Conservation (phyloP, 1,284 basidiomycete species). For the Albatrellus sp. region DNA sequence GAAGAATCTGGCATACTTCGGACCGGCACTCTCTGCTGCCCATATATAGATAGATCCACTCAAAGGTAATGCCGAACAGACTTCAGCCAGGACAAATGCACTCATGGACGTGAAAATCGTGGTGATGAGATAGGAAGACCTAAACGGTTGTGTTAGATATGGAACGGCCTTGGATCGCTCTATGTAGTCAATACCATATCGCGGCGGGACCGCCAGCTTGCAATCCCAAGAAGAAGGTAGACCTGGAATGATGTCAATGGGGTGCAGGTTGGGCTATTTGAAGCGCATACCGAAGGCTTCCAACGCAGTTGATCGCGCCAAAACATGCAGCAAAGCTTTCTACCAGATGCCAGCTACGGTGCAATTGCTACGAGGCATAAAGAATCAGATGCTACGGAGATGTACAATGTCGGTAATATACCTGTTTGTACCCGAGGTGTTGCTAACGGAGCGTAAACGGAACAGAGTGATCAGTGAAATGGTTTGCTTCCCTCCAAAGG, state of each 20-base stretch:
- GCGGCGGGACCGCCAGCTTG: constrained; percentile 77
- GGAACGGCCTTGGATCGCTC: not conserved
- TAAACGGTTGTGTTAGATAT: constrained; percentile 15
- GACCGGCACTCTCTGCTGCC: constrained; percentile 80
- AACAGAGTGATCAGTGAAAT: constrained; percentile 34
- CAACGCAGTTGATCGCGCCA: constrained; percentile 77
- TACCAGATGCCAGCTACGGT: constrained; percentile 67
- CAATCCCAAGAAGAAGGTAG: constrained; percentile 69
- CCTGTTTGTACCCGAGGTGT: constrained; percentile 74
- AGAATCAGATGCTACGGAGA: constrained; percentile 6
- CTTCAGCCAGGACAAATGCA: constrained; percentile 73
- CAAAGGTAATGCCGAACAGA: constrained; percentile 75
- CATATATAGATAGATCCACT: constrained; percentile 86
- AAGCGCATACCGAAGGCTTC: constrained; percentile 55
- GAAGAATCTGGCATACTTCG: constrained; percentile 70
- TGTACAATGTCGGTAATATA: constrained; percentile 18
- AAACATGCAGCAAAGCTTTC: constrained; percentile 82
- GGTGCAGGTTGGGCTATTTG: not conserved
- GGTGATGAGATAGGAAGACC: constrained; percentile 73
- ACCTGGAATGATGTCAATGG: constrained; percentile 25
- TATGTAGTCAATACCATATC: constrained; percentile 52
- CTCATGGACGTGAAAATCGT: constrained; percentile 78
- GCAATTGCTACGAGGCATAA: constrained; percentile 46
- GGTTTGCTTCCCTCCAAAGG: constrained; percentile 22
- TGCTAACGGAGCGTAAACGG: constrained; percentile 32